These are phyloP conservation scores for Penicillium sp. DNA, from an alignment of 2,329 filamentous ascomycete species.

Conservation along the genomic window DNA sequence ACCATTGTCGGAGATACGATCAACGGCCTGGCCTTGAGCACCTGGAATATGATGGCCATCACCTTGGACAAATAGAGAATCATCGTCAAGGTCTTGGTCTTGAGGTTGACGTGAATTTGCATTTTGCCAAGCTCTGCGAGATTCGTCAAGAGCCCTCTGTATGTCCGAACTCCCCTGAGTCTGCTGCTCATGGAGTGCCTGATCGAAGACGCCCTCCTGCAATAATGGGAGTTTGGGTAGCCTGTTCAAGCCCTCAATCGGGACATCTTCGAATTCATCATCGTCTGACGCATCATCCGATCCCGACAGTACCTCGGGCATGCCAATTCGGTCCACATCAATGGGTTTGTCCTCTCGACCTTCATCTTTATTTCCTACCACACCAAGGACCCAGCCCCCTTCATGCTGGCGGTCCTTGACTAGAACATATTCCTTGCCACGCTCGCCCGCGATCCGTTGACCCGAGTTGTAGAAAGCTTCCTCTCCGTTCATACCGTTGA, in stretches of 20 bases:
- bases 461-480: slow-evolving; percentile 63
- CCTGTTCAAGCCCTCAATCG: slow-evolving; percentile 81
- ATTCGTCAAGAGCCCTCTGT: slow-evolving; percentile 46
- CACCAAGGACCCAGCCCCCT: slow-evolving; percentile 91
- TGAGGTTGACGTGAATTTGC: slow-evolving; percentile 8
- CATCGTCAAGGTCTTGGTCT: slow-evolving; percentile 37
- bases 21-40: slow-evolving; percentile 30
- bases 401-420: slow-evolving; percentile 94
- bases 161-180: slow-evolving; percentile 38
- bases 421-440: slow-evolving; percentile 86
- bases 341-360: slow-evolving; percentile 83
- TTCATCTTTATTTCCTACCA: slow-evolving; percentile 77
- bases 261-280: slow-evolving; percentile 84
- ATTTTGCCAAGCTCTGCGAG: slow-evolving; percentile 10
- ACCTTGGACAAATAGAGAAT: slow-evolving; percentile 53
- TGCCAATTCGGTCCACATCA: slow-evolving; percentile 67
- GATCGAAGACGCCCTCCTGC: slow-evolving; percentile 34
- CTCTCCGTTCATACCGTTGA: slow-evolving; percentile 80
- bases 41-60: slow-evolving; percentile 35
- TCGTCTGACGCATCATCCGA: slow-evolving; percentile 60
- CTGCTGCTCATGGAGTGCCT: slow-evolving; percentile 29
- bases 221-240: slow-evolving; percentile 58
- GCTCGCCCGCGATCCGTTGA: slow-evolving; percentile 59
- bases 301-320: slow-evolving; percentile 46
- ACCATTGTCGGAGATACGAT: slow-evolving; percentile 54